phyloP scores from a whole-genome alignment of 805 yeast species.

The Yarrowia hollandica region DNA sequence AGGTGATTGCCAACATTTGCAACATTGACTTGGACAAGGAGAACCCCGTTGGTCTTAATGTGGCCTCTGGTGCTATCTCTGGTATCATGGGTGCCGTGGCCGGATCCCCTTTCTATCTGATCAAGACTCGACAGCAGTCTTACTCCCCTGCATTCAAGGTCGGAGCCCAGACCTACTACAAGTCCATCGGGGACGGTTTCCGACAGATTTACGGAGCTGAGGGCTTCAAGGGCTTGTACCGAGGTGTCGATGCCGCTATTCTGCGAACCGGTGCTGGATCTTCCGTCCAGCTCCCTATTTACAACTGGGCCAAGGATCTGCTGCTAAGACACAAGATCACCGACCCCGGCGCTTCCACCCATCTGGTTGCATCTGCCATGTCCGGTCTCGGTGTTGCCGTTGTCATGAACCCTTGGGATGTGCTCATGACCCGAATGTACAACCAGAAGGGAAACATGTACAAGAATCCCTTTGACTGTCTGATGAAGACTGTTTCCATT shows the following conservation, averaged over 20 bases:
- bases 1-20: slow-evolving; percentile 37
- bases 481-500: slow-evolving; percentile 70
- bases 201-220: slow-evolving; percentile 59
- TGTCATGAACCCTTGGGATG: slow-evolving; percentile 98
- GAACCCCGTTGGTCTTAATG: slow-evolving; percentile 53
- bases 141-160: slow-evolving; percentile 66
- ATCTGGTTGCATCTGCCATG: slow-evolving; percentile 67
- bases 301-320: slow-evolving; percentile 70
- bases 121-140: slow-evolving; percentile 96
- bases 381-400: slow-evolving; percentile 92
- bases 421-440: slow-evolving; percentile 88
- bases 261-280: slow-evolving; percentile 96
- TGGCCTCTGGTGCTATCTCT: slow-evolving; percentile 74
- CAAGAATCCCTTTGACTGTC: slow-evolving; percentile 85
- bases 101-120: slow-evolving; percentile 89
- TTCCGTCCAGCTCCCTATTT: slow-evolving; percentile 89
- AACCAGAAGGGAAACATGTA: slow-evolving; percentile 85
- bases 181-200: slow-evolving; percentile 67
- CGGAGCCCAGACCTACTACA: slow-evolving; percentile 92
- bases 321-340: slow-evolving; percentile 55
- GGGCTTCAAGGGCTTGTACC: slow-evolving; percentile 75
- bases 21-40: slow-evolving; percentile 42
- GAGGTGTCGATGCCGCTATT: slow-evolving; percentile 94
- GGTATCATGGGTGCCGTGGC: slow-evolving; percentile 87
- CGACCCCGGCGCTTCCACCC: slow-evolving; percentile 65